Base-by-base conservation (phyloP, 2,329 filamentous ascomycete genomes). In the Nemania diffusa region DNA sequence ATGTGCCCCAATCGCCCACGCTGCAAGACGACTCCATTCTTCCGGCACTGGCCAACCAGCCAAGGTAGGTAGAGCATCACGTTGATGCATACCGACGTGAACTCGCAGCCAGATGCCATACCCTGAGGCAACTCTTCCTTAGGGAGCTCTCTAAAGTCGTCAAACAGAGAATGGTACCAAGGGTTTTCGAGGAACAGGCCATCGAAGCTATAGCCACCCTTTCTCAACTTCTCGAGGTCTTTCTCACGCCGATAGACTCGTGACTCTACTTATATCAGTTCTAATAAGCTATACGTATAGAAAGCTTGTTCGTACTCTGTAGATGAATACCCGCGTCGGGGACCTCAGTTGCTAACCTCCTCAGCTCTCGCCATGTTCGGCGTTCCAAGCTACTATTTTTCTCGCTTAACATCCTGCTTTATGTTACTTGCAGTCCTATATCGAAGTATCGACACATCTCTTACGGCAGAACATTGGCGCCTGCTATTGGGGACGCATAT, bases 81-180 rank as follows among this genome's bases (percentile, higher is more conserved):
- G 81, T 98, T 97, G 78, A 97, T 95, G 81, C 94, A 97, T 46
- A 97, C 90, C 0, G 92, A 95, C 7, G 88, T 93, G 79, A 96
- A 97, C 62, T 86, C 84, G 57, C 88, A 92, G 26, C 89, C 94
- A 11, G 90, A 91, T 67, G 93, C 90, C 60, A 90, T 87, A 20
- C 87, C 92, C 0, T 81, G 73, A 0, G 88, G 87, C 1, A 97
- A 81, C 72, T 91, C 84, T 9, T 81, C 79, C 37, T 84, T 78
- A 4, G 84, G 76, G 3, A 95, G 79, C 64, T 88, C 81, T 68
- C 87, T 86, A 79, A 90, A 95, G 80, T 95, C 89, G 13, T 90
- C 89, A 53, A 94, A 87, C 1, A 93, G 79, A 57, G 88, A 82
- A 75, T 86, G 87, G 79, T 89, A 95, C 92, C 92, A 95, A 0